Evolutionary conservation across 345 rosid genomes (phyloP).

Genomic region (Viola odorata): DNA sequence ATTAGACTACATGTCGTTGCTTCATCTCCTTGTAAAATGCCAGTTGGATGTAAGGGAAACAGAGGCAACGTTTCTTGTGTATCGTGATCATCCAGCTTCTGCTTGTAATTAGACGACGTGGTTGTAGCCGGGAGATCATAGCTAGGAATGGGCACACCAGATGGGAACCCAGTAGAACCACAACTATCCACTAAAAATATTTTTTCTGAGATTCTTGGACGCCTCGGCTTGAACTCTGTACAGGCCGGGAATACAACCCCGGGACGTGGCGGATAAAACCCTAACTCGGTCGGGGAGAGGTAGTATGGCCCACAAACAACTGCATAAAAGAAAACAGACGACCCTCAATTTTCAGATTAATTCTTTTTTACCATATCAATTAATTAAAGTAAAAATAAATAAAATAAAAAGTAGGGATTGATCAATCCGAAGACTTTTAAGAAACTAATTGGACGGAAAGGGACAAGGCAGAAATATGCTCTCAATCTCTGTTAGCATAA

Average conservation of each 20-base stretch:
- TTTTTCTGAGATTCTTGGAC: slow-evolving; percentile 19
- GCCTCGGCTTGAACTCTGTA: slow-evolving; percentile 25
- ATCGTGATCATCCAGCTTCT: background rate
- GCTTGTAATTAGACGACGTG: background rate
- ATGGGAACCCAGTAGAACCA: slow-evolving; percentile 7
- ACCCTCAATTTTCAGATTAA: too few relatives aligned
- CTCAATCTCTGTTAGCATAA: background rate
- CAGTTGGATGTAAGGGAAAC: slow-evolving; percentile 58
- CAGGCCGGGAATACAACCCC: slow-evolving; percentile 24
- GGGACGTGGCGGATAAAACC: slow-evolving; percentile 32
- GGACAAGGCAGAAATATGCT: background rate
- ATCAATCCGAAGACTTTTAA: too few relatives aligned
- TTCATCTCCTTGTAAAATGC: slow-evolving; percentile 20
- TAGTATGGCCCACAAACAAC: slow-evolving; percentile 37
- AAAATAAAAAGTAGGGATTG: too few relatives aligned
- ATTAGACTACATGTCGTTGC: slow-evolving; percentile 3
- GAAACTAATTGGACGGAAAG: background rate
- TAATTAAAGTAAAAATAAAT: background rate
- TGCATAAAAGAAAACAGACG: slow-evolving; percentile 3
- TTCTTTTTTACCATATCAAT: background rate
- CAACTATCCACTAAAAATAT: too few relatives aligned
- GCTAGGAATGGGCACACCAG: background rate
- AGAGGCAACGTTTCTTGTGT: slow-evolving; percentile 38
- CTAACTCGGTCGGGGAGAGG: slow-evolving; percentile 32
- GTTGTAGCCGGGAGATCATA: too few relatives aligned